Evolutionary conservation across 2,329 filamentous ascomycete genomes (phyloP).

Genomic region (Aquanectria penicillioides): DNA sequence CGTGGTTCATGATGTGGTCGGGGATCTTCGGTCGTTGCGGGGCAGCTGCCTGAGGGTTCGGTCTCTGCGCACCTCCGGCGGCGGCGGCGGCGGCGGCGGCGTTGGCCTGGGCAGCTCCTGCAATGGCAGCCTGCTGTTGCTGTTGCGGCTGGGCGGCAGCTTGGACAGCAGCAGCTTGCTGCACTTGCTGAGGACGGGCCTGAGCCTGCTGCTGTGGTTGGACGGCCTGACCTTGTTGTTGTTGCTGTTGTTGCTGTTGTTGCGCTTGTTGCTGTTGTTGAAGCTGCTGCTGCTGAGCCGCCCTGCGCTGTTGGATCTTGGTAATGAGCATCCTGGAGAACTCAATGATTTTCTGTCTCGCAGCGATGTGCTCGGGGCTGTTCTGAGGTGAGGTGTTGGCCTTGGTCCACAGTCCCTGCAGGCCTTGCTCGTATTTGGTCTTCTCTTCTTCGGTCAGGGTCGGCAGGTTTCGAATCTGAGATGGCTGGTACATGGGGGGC

Average conservation of each 20-base stretch:
- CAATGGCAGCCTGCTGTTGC: constrained; percentile 19
- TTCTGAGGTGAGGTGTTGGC: constrained; percentile 59
- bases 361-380: constrained; percentile 59
- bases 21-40: constrained; percentile 49
- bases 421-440: constrained; percentile 66
- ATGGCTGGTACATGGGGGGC: constrained; percentile 59
- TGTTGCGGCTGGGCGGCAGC: constrained; percentile 37
- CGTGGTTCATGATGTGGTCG: constrained; percentile 57
- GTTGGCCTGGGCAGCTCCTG: constrained; percentile 18
- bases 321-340: constrained; percentile 67
- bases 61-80: constrained; percentile 26
- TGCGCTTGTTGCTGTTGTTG: constrained; percentile 42
- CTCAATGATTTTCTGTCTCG: constrained; percentile 67
- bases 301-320: constrained; percentile 58
- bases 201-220: constrained; percentile 33
- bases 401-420: constrained; percentile 63
- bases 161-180: constrained; percentile 33
- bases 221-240: constrained; percentile 22
- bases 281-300: constrained; percentile 48
- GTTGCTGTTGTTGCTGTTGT: constrained; percentile 40
- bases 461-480: constrained; percentile 61
- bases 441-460: constrained; percentile 66
- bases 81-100: too few relatives aligned
- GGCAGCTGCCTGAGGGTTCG: constrained; percentile 36
- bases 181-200: constrained; percentile 34